Conservation (phyloP, 345 rosid species). For the Passiflora organensis region DNA sequence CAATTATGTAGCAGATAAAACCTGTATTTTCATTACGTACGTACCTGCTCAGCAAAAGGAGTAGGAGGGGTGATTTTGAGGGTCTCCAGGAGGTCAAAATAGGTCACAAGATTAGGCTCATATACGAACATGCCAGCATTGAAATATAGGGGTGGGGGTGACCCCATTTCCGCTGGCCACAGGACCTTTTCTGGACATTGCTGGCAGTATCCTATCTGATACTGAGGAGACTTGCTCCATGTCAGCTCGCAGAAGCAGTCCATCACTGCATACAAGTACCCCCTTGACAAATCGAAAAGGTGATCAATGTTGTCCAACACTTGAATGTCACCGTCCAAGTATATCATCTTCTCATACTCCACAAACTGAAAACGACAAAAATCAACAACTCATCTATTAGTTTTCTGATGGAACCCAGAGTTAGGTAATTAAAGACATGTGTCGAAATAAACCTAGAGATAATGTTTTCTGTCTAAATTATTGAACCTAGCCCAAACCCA, state of each 20-base stretch:
- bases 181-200: constrained; percentile 59
- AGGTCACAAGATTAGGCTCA: constrained; percentile 53
- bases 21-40: neutral
- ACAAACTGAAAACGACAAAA: constrained; percentile 44
- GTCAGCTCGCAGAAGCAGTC: constrained; percentile 79
- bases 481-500: too few species aligned
- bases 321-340: constrained; percentile 82
- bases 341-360: constrained; percentile 70
- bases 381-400: too few species aligned
- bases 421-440: too few species aligned
- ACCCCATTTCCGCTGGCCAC: constrained; percentile 65
- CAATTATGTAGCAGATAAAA: neutral
- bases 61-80: constrained; percentile 54
- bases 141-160: constrained; percentile 62
- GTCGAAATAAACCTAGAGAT: too few species aligned
- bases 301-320: constrained; percentile 69
- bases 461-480: too few species aligned
- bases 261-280: constrained; percentile 66
- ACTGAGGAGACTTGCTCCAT: constrained; percentile 60
- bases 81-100: constrained; percentile 40
- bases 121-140: constrained; percentile 81
- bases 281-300: constrained; percentile 53
- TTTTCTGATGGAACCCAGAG: too few species aligned
- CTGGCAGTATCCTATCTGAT: constrained; percentile 67
- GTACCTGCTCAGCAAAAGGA: constrained; percentile 74